Percentiles rank a stretch among this genome's conserved stretches.
These are phyloP conservation scores for Moringa oleifera DNA, from an alignment of 345 rosid species.

Conservation along the genomic window DNA sequence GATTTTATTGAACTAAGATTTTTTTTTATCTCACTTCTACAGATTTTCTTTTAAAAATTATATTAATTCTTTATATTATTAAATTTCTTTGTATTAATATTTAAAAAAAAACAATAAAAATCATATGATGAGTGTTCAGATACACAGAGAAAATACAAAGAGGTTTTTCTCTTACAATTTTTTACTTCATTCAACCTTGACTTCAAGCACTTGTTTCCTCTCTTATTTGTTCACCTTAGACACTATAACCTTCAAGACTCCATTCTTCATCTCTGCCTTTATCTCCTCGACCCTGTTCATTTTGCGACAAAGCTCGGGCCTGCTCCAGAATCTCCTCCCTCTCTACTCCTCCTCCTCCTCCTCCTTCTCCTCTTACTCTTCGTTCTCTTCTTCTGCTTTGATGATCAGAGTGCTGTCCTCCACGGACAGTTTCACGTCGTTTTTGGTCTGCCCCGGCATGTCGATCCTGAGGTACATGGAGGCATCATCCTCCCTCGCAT, in stretches of 20 bases:
- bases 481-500: slow-evolving; percentile 44
- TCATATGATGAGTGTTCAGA: too few species aligned
- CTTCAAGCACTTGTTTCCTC: slow-evolving; percentile 39
- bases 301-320: slow-evolving; percentile 28
- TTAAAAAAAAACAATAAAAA: too few species aligned
- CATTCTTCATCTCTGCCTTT: slow-evolving; percentile 90
- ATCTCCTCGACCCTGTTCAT: slow-evolving; percentile 35
- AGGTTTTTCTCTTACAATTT: too few species aligned
- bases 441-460: slow-evolving; percentile 59
- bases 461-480: slow-evolving; percentile 33
- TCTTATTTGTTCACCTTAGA: slow-evolving; percentile 73
- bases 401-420: slow-evolving; percentile 63
- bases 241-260: slow-evolving; percentile 65
- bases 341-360: slow-evolving; percentile 27
- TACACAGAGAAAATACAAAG: too few species aligned
- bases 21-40: too few species aligned
- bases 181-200: slow-evolving; percentile 35
- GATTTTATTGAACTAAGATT: too few species aligned
- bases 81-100: too few species aligned
- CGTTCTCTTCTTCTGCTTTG: slow-evolving; percentile 51
- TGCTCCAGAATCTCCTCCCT: slow-evolving; percentile 42
- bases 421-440: slow-evolving; percentile 48
- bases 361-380: slow-evolving; percentile 23
- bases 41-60: too few species aligned
- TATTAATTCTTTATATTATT: too few species aligned